These are phyloP conservation scores for Fraxinus xanthoxyloides DNA, from an alignment of 305 asterid species.

Conservation along the genomic window DNA sequence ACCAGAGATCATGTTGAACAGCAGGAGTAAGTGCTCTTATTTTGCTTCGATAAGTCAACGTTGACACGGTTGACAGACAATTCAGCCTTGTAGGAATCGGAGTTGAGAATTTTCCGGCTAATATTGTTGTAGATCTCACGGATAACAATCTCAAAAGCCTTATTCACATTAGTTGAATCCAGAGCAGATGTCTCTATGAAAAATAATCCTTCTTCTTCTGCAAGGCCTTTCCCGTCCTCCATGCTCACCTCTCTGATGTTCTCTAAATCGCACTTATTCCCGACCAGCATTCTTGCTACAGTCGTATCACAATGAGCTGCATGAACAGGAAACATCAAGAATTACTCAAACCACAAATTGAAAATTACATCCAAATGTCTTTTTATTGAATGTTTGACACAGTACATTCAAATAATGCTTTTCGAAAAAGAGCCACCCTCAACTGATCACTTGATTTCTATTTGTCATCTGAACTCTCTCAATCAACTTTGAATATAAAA, in stretches of 20 bases:
- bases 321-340: background rate
- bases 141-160: conserved; percentile 67
- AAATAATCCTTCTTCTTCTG: conserved; percentile 67
- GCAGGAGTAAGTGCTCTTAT: conserved; percentile 35
- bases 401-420: background rate
- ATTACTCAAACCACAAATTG: background rate
- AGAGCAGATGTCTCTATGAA: conserved; percentile 73
- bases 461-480: conserved; percentile 11
- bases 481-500: conserved; percentile 2
- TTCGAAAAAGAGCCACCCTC: background rate
- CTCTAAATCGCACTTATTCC: conserved; percentile 73
- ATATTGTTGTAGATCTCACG: conserved; percentile 60
- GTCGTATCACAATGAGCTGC: conserved; percentile 69
- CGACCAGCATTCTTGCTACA: conserved; percentile 64
- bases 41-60: conserved; percentile 52
- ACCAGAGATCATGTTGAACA: conserved; percentile 42
- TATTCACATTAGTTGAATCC: conserved; percentile 56
- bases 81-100: conserved; percentile 69
- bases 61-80: conserved; percentile 51
- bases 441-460: background rate
- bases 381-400: background rate
- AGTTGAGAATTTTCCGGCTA: conserved; percentile 61
- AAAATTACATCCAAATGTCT: background rate
- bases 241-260: conserved; percentile 56
- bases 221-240: conserved; percentile 59